Conservation (phyloP, 2,329 filamentous ascomycete species). For the Verticillium dahliae region DNA sequence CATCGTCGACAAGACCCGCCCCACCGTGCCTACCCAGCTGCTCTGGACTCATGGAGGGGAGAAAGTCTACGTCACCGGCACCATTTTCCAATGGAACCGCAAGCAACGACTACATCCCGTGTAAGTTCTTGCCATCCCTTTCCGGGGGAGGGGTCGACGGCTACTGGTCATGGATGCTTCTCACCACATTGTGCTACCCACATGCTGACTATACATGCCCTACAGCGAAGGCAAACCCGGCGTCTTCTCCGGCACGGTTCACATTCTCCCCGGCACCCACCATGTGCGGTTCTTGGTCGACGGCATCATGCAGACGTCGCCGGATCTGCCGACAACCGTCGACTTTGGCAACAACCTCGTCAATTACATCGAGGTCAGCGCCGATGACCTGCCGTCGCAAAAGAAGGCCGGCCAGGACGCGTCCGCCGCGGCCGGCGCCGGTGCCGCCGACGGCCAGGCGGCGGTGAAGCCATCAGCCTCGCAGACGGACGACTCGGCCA, state of each 20-base stretch:
- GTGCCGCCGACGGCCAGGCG: slow-evolving; percentile 19
- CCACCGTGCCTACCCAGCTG: slow-evolving; percentile 75
- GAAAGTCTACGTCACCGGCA: slow-evolving; percentile 93
- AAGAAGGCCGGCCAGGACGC: slow-evolving; percentile 17
- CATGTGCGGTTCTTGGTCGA: slow-evolving; percentile 96
- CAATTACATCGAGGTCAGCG: slow-evolving; percentile 93
- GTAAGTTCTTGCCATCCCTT: slow-evolving; percentile 47
- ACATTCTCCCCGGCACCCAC: slow-evolving; percentile 87
- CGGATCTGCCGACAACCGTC: slow-evolving; percentile 84
- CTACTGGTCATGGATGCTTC: slow-evolving; percentile 7
- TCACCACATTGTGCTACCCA: neutral
- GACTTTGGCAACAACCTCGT: slow-evolving; percentile 97
- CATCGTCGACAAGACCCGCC: slow-evolving; percentile 65
- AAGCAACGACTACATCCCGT: slow-evolving; percentile 82
- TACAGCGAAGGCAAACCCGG: slow-evolving; percentile 49
- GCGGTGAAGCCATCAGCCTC: slow-evolving; percentile 23
- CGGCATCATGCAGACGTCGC: slow-evolving; percentile 84
- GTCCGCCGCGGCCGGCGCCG: slow-evolving; percentile 20
- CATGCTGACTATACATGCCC: neutral
- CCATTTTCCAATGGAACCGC: slow-evolving; percentile 94
- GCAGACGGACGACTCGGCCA: slow-evolving; percentile 34
- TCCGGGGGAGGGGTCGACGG: neutral
- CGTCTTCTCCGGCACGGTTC: slow-evolving; percentile 69
- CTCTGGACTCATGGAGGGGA: slow-evolving; percentile 81
- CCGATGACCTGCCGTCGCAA: slow-evolving; percentile 56